Percentiles rank a stretch among this genome's conserved stretches.
Conservation (phyloP, 2,329 filamentous ascomycete genomes). For the Ophiostoma australiae region DNA sequence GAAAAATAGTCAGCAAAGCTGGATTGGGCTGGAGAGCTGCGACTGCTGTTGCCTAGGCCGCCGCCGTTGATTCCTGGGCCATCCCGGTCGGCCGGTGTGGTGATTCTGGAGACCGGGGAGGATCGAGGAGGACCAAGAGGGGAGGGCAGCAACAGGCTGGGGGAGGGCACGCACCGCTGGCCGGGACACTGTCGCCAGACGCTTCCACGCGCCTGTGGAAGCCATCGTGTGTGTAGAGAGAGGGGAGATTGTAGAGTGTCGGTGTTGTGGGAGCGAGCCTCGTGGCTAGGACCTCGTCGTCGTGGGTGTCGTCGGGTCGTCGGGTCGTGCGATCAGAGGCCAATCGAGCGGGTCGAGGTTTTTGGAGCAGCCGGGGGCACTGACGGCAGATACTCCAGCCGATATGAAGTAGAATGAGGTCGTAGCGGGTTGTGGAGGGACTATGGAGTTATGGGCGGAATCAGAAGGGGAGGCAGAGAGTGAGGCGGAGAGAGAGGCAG, state of each 20-base stretch:
- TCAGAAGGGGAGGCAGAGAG: not conserved
- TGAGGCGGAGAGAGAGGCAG: not conserved
- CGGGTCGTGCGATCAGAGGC: slow-evolving; percentile 8
- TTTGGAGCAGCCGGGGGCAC: not conserved
- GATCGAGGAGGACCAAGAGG: not conserved
- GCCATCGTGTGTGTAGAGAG: slow-evolving; percentile 20
- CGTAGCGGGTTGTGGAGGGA: not conserved
- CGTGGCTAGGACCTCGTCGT: slow-evolving; percentile 8
- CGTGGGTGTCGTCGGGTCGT: no score
- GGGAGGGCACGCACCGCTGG: slow-evolving; percentile 25
- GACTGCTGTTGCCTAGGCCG: not conserved
- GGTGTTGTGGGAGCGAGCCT: slow-evolving; percentile 15
- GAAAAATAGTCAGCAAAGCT: slow-evolving; percentile 13
- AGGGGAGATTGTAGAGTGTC: not conserved
- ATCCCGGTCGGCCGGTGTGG: not conserved
- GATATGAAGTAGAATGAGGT: not conserved
- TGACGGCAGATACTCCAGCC: not conserved
- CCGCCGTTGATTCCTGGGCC: not conserved
- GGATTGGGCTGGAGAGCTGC: not conserved
- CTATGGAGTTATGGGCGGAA: not conserved
- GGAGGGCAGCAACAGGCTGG: not conserved
- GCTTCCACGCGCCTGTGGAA: slow-evolving; percentile 27
- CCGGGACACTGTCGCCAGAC: slow-evolving; percentile 26
- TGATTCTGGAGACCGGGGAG: slow-evolving; percentile 11
- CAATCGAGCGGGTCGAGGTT: slow-evolving; percentile 3